Evolutionary conservation across 345 rosid genomes (phyloP).

Genomic region (Salix koriyanagi): DNA sequence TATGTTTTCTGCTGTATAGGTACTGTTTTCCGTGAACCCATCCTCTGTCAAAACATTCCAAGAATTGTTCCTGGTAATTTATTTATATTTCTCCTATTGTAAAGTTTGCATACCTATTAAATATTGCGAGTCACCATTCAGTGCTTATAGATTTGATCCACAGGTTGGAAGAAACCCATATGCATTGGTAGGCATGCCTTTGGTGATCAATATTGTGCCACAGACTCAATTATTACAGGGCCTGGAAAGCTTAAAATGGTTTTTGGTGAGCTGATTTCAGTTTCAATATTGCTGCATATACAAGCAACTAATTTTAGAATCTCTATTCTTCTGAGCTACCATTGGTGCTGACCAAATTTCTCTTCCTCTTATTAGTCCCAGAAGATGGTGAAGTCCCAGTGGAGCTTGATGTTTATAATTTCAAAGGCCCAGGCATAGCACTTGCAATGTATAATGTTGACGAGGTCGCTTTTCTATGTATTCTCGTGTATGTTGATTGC

Average conservation of each 20-base stretch:
- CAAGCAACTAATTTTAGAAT: background rate
- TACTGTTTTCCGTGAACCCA: constrained; percentile 97
- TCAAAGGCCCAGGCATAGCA: constrained; percentile 90
- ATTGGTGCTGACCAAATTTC: constrained; percentile 8
- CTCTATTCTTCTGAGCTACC: constrained; percentile 2
- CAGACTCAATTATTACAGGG: constrained; percentile 62
- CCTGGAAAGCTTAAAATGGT: constrained; percentile 96
- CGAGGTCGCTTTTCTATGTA: constrained; percentile 45
- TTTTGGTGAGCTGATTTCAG: constrained; percentile 56
- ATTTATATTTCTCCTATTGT: background rate
- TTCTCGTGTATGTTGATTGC: background rate
- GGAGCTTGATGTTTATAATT: constrained; percentile 78
- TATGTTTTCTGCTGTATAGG: constrained; percentile 30
- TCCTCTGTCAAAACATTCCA: constrained; percentile 79
- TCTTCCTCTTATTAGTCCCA: constrained; percentile 49
- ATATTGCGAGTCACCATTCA: background rate
- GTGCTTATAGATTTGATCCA: constrained; percentile 14
- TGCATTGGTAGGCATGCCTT: constrained; percentile 99
- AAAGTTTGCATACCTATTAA: constrained; percentile 1
- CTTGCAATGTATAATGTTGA: constrained; percentile 97
- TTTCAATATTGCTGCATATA: constrained; percentile 14
- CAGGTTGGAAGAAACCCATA: constrained; percentile 95
- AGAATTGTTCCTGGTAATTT: constrained; percentile 78
- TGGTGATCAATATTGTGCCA: constrained; percentile 98
- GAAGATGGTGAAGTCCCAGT: constrained; percentile 54